Base-by-base conservation (phyloP, 2,329 filamentous ascomycete genomes). In the Apiospora arundinis region DNA sequence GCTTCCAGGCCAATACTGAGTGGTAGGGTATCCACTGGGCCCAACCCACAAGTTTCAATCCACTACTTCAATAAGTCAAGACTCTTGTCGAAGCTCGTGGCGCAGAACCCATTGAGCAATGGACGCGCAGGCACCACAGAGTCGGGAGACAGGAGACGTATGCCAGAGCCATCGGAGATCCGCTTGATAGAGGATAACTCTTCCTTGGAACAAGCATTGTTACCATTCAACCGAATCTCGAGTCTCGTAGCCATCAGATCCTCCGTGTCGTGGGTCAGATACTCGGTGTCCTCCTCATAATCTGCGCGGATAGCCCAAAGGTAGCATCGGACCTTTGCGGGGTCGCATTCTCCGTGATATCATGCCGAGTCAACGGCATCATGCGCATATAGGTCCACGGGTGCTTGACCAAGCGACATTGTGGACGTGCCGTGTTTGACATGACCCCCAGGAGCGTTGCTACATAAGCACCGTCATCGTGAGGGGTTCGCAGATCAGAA, bases 331-430 rank as follows among this genome's bases (percentile, higher is more conserved):
- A 52, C 16, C 48, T 52, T 28, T 25, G 23, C 48, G 11, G 48
- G 48, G 11, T 52, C 48, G 12, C 48, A 28, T 25, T 28, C 23
- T 28, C 12, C 23, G 48, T 28, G 12, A 28, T 52, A 16, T 1
- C 28, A 23, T 48, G 6, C 1, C 23, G 46, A 4, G 21, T 48
- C 46, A 23, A n/a, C 1, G 1, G 2, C 32, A 9, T 8, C 21
- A 9, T 21, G 16, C 12, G 21, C 21, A 18, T 60, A 28, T 9
- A 69, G 16, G 6, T 23, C 12, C n/a, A n/a, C n/a, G n/a, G n/a
- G 25, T 69, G 68, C 68, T 60, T 60, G 46, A 69, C 18, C 48
- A 69, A 48, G 25, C 68, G 48, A 25, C 68, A 69, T 21, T 60
- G 68, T 49, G 68, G 48, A 23, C 68, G 60, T 23, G 21, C 18